Evolutionary conservation across 2,329 filamentous ascomycete genomes (phyloP).

Genomic region (Pezicula carpinea): DNA sequence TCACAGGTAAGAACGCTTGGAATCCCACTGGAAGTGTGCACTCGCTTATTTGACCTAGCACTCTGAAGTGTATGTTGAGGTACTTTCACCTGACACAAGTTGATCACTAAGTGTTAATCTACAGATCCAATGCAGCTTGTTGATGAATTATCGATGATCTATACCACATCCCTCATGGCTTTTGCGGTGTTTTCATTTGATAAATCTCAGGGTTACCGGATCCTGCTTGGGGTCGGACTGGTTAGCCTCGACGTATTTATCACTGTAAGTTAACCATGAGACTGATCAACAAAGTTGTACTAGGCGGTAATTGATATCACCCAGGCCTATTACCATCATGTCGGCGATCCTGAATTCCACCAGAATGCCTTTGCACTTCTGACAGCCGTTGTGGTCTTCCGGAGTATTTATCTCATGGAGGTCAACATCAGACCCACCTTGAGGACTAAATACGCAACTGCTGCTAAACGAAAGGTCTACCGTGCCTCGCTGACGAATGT

Average conservation of each 20-base stretch:
- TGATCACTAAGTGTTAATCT: conserved; percentile 1
- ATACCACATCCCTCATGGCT: conserved; percentile 62
- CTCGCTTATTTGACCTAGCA: conserved; percentile 13
- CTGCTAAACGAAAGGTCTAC: conserved; percentile 33
- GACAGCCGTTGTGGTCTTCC: conserved; percentile 56
- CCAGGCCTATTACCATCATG: conserved; percentile 63
- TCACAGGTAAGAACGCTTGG: conserved; percentile 19
- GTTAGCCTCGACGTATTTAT: conserved; percentile 52
- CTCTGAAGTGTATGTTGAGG: conserved; percentile 32
- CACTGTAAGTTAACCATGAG: conserved; percentile 32
- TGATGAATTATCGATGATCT: conserved; percentile 68
- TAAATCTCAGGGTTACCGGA: conserved; percentile 37
- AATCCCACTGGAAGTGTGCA: too few relatives aligned
- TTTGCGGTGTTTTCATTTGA: conserved; percentile 62
- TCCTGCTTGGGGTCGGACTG: conserved; percentile 46
- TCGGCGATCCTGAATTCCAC: conserved; percentile 68
- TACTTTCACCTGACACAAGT: neutral
- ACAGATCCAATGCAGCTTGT: conserved; percentile 67
- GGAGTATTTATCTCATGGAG: conserved; percentile 63
- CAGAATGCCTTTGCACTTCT: conserved; percentile 63
- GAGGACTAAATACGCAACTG: conserved; percentile 30
- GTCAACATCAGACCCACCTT: conserved; percentile 50
- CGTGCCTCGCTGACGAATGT: conserved; percentile 33
- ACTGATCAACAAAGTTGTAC: neutral
- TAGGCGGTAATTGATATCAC: neutral